Evolutionary conservation across 192 early-diverging fungal species (phyloP), one percentile per base, ranked within the genome.

Genomic region (Coemansia sp.): DNA sequence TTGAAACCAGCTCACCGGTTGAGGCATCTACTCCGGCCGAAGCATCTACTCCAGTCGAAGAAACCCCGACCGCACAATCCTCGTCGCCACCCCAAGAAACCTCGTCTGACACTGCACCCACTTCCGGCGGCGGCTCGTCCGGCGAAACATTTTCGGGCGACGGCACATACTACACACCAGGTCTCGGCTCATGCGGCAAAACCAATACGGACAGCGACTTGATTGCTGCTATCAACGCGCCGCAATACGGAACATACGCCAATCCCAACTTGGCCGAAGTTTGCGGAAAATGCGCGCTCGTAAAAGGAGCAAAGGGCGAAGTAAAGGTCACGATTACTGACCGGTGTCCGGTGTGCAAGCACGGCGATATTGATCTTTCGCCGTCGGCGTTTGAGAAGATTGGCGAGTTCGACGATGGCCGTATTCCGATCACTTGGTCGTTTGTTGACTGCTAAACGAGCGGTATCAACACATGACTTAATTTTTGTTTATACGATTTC

Each of bases 211-310:
- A 84, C 12, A 56, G 29, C 41, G 81, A 88, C 17, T 21, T 80
- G 22, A 76, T 88, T 65, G 85, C 71, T 9, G 87, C 87, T 2
- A 76, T 88, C 23, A 85, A 84, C 60, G 79, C 79, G 8, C 82
- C 79, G 21, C 84, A 86, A 65, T 85, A 83, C 66, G 81, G 74
- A 7, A 60, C 75, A 2, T 64, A 27, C 38, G 72, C 76, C 15
- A 85, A 86, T 57, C 83, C 86, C 0, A 80, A 80, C 59, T 52
- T 48, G 5, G 72, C 77, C 1, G 43, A 62, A 10, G 60, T 80
- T 25, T 89, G 87, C 68, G 86, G 86, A 35, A 71, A 79, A 60
- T 73, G 74, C 49, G 77, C 72, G n/a, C 63, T 54, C 21, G 81
- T 84, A 2, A 84, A 73, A 49, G 72, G 75, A 10, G 55, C 72